Base-by-base conservation (phyloP, 2,329 filamentous ascomycete genomes). In the Sporothrix curviconia region DNA sequence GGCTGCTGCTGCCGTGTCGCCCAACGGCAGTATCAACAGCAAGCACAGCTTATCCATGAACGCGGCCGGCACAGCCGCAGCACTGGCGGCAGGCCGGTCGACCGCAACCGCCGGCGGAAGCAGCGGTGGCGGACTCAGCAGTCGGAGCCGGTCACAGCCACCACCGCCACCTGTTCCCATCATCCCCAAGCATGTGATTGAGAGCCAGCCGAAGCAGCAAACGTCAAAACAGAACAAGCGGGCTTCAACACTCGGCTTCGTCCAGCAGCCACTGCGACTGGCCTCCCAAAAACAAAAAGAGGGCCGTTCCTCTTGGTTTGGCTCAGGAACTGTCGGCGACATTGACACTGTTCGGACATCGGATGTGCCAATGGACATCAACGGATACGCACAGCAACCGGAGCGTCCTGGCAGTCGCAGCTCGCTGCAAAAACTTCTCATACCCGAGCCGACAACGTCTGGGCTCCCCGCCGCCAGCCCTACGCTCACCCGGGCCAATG, bases 111-210 rank as follows among this genome's bases (percentile, higher is more conserved):
- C n/a, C n/a, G n/a, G n/a, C n/a, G n/a, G n/a, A n/a, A n/a, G n/a
- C n/a, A n/a, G n/a, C n/a, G n/a, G n/a, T n/a, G n/a, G n/a, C n/a
- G n/a, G n/a, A n/a, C n/a, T n/a, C n/a, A n/a, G n/a, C 47, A 50
- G 7, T 64, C 68, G 19, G 69, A 73, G 51, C n/a, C 57, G 30
- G 15, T 74, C 81, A 65, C 78, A 82, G 54, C 90, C 90, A 30
- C 90, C 90, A 1, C 55, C 58, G 8, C 58, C 59, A 2, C 59
- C 59, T 1, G 85, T 96, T 2, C 92, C 91, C 36, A 77, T 79
- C 4, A 77, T 96, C 25, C 90, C 89, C 3, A 72, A 78, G 39
- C 72, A 78, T 55, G 64, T 76, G 1, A 54, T 55, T 14, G 59
- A 47, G 7, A 42, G 19, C 36, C 24, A 58, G 30, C 24, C 22